phyloP scores from a whole-genome alignment of 2,329 filamentous ascomycete species.

The Nemania diffusa region DNA sequence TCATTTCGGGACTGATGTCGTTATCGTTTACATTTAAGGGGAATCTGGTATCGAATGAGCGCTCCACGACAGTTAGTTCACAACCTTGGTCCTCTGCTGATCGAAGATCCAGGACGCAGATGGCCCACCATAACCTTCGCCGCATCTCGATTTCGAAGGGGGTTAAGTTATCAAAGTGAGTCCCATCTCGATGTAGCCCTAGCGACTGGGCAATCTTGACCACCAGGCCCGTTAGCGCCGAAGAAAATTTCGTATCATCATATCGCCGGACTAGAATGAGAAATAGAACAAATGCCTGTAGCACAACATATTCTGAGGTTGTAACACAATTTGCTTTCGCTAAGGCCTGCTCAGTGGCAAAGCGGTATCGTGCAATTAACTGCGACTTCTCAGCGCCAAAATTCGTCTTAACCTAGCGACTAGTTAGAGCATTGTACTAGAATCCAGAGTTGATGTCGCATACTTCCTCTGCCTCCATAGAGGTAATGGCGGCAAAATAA shows the following conservation, averaged over 20 bases:
- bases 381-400: conserved; percentile 61
- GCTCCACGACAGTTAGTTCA: conserved; percentile 58
- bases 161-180: conserved; percentile 61
- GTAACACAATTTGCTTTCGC: conserved; percentile 70
- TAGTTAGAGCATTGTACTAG: conserved; percentile 28
- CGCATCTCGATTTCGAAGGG: conserved; percentile 72
- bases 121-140: conserved; percentile 70
- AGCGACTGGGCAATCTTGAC: conserved; percentile 65
- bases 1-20: conserved; percentile 61
- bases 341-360: conserved; percentile 68
- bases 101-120: conserved; percentile 69
- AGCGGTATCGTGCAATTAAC: conserved; percentile 60
- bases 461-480: conserved; percentile 70
- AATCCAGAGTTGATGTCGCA: conserved; percentile 23
- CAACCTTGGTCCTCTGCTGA: conserved; percentile 69
- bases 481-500: conserved; percentile 68
- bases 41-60: conserved; percentile 62
- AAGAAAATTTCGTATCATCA: conserved; percentile 65
- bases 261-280: conserved; percentile 63
- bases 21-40: conserved; percentile 68
- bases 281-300: conserved; percentile 71
- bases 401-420: conserved; percentile 59
- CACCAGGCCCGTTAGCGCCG: conserved; percentile 72
- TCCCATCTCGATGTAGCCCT: conserved; percentile 68
- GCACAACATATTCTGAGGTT: conserved; percentile 66